Evolutionary conservation across 2,329 filamentous ascomycete genomes (phyloP).

Genomic region (Paraphoma chrysanthemicola): DNA sequence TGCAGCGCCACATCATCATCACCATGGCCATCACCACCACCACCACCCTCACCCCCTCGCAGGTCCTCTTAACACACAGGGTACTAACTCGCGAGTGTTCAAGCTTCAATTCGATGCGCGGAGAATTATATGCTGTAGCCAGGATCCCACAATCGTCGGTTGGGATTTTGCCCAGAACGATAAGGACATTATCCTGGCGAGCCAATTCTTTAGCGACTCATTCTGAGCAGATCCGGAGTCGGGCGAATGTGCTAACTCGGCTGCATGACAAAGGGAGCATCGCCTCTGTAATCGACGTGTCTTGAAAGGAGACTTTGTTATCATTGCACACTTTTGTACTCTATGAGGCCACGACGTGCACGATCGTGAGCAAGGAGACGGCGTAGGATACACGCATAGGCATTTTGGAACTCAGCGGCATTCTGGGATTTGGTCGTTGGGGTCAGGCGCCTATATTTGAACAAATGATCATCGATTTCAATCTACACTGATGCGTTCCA

Average conservation of each 20-base stretch:
- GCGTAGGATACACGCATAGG: neutral
- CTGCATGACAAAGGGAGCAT: neutral
- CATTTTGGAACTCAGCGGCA: neutral
- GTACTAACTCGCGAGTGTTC: constrained; percentile 73
- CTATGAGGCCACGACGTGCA: neutral
- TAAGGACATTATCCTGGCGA: constrained; percentile 76
- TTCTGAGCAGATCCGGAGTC: constrained; percentile 11
- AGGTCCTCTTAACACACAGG: constrained; percentile 37
- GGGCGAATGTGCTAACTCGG: neutral
- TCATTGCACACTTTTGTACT: neutral
- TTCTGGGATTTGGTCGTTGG: neutral
- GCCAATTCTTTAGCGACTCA: constrained; percentile 73
- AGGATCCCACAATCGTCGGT: constrained; percentile 88
- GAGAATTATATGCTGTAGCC: constrained; percentile 92
- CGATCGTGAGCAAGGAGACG: neutral
- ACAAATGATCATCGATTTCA: neutral
- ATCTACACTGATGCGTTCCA: too few species aligned
- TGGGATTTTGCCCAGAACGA: constrained; percentile 98
- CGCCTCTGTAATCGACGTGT: too few species aligned
- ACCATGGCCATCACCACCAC: constrained; percentile 42
- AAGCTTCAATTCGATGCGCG: constrained; percentile 96
- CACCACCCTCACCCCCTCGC: constrained; percentile 38
- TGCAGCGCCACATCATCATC: constrained; percentile 22
- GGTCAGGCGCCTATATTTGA: neutral
- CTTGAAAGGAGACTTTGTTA: too few species aligned